Base-by-base conservation (phyloP, 495 filamentous ascomycete species). In the Trypethelium eluteriae region DNA sequence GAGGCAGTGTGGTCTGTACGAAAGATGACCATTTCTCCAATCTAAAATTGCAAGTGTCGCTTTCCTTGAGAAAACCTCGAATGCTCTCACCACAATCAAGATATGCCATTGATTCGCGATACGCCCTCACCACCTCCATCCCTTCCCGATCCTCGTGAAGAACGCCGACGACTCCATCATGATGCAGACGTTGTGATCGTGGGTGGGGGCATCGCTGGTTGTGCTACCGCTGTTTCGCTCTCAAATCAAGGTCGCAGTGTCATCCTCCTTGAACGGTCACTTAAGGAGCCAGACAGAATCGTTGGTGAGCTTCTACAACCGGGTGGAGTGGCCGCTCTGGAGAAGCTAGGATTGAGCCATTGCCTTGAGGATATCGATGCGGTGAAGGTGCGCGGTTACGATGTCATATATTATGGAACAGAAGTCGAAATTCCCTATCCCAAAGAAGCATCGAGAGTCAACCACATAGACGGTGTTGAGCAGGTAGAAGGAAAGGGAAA, bases 251-350 rank as follows among this genome's bases (percentile, higher is more conserved):
- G 92, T 12, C 86, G 94, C 44, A 93, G 88, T 74, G 92, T 98
- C 16, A 83, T 96, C n/a, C 79, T 98, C 62, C 84, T 98, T 32
- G 94, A 98, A 77, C 81, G 82, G 69, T 93, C 88, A 76, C 79
- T 96, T 75, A 92, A 93, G 77, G 90, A 97, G 79, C 94, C 94
- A 12, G 91, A 98, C 79, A 87, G 94, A 65, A 98, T 98, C 72
- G 93, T 98, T 32, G 94, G 94, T 64, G 94, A 98, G 79, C 78
- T 98, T 67, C 78, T 98, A 73, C 94, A 98, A 75, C 94, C 94
- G 3, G 94, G 94, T 39, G 94, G 94, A 50, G 87, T 96, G 47
- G 78, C 81, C 53, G 92, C 95, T 25, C 81, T 98, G 68, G 82
- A 88, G 72, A 85, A 88, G 70, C 79, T 98, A 63, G 95, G 95